Percentiles rank a stretch among this genome's conserved stretches.
Evolutionary conservation across 208 protist species (phyloP).

Genomic region (Leishmania braziliensis): DNA sequence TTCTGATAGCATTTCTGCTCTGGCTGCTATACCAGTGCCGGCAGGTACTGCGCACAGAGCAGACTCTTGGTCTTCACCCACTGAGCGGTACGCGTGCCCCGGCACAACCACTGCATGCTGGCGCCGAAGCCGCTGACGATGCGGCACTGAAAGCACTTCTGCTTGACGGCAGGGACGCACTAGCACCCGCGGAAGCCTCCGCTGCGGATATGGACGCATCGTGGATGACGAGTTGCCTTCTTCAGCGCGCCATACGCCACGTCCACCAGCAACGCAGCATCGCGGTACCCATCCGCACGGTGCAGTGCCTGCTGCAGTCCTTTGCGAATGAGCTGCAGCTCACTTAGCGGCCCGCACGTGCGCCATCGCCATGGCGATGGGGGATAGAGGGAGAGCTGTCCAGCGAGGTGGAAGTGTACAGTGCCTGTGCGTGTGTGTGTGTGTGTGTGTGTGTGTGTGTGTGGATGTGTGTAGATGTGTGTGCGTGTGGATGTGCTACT

Average conservation of each 20-base stretch:
- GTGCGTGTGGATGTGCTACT: background rate
- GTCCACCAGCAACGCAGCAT: constrained; percentile 55
- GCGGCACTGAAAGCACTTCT: background rate
- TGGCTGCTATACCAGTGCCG: constrained; percentile 57
- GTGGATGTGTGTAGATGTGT: background rate
- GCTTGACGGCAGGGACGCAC: background rate
- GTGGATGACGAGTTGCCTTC: constrained; percentile 21
- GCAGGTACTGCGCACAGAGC: constrained; percentile 14
- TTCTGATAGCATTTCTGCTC: constrained; percentile 68
- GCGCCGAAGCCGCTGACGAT: background rate
- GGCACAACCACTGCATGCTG: background rate
- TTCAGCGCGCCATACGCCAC: constrained; percentile 39
- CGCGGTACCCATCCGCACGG: constrained; percentile 61
- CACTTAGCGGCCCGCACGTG: background rate
- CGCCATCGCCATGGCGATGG: background rate
- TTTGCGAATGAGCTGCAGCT: constrained; percentile 54
- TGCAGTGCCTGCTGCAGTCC: constrained; percentile 48
- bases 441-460: background rate
- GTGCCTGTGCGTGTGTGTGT: background rate
- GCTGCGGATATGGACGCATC: background rate
- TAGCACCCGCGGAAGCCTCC: background rate
- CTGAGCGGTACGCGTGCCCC: background rate
- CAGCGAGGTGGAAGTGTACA: background rate
- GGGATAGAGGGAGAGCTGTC: background rate
- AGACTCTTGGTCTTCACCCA: background rate